Evolutionary conservation across 2,329 filamentous ascomycete species (phyloP).

Genomic region (Ascochyta pisi): DNA sequence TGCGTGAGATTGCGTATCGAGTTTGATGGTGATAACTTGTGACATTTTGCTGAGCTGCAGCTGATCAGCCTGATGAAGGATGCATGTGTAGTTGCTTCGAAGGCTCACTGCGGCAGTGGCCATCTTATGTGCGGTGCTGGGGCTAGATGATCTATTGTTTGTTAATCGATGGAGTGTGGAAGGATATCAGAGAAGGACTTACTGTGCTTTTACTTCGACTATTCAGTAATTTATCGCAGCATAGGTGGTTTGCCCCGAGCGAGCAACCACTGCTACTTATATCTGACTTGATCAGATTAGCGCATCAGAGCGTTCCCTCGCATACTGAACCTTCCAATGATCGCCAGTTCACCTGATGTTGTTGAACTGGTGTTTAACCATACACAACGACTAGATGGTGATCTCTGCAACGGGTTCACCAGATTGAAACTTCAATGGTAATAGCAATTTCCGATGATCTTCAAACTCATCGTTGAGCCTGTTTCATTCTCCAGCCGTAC

Average conservation of each 20-base stretch:
- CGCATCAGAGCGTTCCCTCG: too few species aligned
- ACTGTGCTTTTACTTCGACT: too few species aligned
- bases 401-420: not conserved
- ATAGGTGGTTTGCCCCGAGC: too few species aligned
- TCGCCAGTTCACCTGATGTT: too few species aligned
- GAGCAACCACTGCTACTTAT: too few species aligned
- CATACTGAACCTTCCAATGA: too few species aligned
- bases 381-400: not conserved
- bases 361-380: not conserved
- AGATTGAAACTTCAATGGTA: not conserved
- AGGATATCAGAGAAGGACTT: too few species aligned
- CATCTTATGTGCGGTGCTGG: not conserved
- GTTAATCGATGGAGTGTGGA: too few species aligned
- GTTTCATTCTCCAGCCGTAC: not conserved
- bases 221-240: too few species aligned
- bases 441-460: not conserved
- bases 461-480: too few species aligned
- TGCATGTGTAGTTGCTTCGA: not conserved
- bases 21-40: not conserved
- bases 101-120: not conserved
- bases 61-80: not conserved
- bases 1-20: not conserved
- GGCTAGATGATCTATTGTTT: too few species aligned
- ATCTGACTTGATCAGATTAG: too few species aligned
- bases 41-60: not conserved